These are phyloP conservation scores for Aspergillus ibericus DNA, from an alignment of 2,329 filamentous ascomycete genomes.

Conservation along the genomic window DNA sequence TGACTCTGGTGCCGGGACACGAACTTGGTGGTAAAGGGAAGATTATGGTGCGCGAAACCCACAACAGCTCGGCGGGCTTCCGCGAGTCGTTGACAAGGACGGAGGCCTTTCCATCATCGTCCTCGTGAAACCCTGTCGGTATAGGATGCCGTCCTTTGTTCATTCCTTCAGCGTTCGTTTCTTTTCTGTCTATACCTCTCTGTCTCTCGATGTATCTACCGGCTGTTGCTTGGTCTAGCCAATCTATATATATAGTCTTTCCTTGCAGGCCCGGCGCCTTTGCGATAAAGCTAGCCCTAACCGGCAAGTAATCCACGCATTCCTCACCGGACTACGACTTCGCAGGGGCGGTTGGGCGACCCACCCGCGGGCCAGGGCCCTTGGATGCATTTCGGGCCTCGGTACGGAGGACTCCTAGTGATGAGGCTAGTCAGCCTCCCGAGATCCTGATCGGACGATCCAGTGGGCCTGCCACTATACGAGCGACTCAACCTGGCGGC, in stretches of 20 bases:
- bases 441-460: too few species aligned
- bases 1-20: conserved; percentile 20
- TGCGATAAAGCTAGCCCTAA: not conserved
- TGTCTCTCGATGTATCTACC: not conserved
- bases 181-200: not conserved
- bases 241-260: not conserved
- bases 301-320: not conserved
- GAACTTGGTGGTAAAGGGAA: conserved; percentile 14
- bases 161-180: not conserved
- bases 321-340: not conserved
- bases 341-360: not conserved
- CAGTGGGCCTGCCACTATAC: too few species aligned
- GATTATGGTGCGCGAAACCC: conserved; percentile 18
- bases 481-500: too few species aligned
- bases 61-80: conserved; percentile 3
- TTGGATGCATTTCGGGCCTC: too few species aligned
- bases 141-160: not conserved
- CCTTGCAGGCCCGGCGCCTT: not conserved
- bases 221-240: not conserved
- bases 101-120: conserved; percentile 5
- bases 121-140: not conserved
- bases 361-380: not conserved
- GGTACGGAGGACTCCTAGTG: too few species aligned
- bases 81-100: conserved; percentile 5
- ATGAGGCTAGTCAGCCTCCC: too few species aligned